Evolutionary conservation across 306 rosid species (phyloP), one percentile per base, ranked within the genome.

Genomic region (Mimosa pudica): DNA sequence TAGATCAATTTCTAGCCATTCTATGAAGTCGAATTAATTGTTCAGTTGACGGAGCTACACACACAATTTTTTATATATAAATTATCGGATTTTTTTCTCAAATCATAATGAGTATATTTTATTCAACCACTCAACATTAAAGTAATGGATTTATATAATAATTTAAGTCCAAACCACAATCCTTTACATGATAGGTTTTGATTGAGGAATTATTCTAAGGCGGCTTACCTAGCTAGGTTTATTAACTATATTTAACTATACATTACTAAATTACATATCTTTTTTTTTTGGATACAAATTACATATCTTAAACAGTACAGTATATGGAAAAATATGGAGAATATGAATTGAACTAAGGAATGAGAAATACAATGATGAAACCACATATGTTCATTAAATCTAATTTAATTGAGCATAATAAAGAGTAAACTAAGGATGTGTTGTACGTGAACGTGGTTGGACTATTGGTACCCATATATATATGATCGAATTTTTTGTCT

Each of bases 401-500:
- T 16, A 4, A 32, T 61, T 30, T 61, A 30, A 24, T 8, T 24
- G 38, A 42, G 71, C 8, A 65, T 38, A 38, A 65, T 38, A 7
- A 36, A 35, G 36, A 46, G 45, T 33, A 33, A 38, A 38, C 30
- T 24, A 63, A 7, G 35, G 44, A 55, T 13, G 70, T 64, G 18
- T 11, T 41, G 58, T 52, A 16, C 20, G 20, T 54, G 3, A 55
- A 18, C 32, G 32, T 17, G 70, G 63, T 57, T 70, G 73, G 42
- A 58, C 36, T 35, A 5, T 11, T 11, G 17, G 3, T 48, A 0
- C 30, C 30, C 17, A 12, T 12, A 44, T 45, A 1, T 3, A 8
- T 65, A 52, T 30, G 57, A 77, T 24, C 70, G 10, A 9, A 48
- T 46, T 70, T 79, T 41, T 57, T 74, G 55, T 75, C 54, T 45